These are phyloP conservation scores for Cercospora beticola DNA, from an alignment of 2,329 filamentous ascomycete species.

Conservation along the genomic window DNA sequence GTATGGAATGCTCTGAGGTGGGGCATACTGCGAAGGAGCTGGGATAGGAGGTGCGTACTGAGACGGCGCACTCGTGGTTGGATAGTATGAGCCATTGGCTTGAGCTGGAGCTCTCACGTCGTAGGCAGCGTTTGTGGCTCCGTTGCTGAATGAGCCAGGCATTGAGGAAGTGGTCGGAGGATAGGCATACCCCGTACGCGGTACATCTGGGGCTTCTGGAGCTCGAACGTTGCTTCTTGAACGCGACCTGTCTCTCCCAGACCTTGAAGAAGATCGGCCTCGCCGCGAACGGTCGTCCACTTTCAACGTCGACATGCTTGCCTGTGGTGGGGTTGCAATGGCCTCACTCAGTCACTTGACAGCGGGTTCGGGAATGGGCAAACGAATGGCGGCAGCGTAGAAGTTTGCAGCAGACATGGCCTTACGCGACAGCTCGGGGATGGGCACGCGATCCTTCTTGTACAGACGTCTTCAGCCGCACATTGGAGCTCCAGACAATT, in stretches of 20 bases:
- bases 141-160: conserved; percentile 28
- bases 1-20: conserved; percentile 27
- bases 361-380: conserved; percentile 9
- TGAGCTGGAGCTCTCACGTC: conserved; percentile 43
- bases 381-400: conserved; percentile 13
- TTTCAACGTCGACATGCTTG: conserved; percentile 35
- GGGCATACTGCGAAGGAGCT: not conserved
- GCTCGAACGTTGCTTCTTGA: conserved; percentile 43
- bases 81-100: conserved; percentile 7
- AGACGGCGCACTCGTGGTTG: conserved; percentile 7
- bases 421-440: not conserved
- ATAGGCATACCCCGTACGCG: conserved; percentile 25
- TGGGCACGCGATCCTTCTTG: not conserved
- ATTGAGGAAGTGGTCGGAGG: conserved; percentile 21
- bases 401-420: conserved; percentile 9
- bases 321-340: conserved; percentile 3
- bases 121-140: conserved; percentile 37
- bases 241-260: conserved; percentile 37
- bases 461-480: conserved; percentile 11
- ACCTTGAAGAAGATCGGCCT: conserved; percentile 46
- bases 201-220: conserved; percentile 34
- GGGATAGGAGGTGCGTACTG: conserved; percentile 23
- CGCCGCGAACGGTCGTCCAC: conserved; percentile 44
- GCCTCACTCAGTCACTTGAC: conserved; percentile 5
- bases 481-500: conserved; percentile 9